Evolutionary conservation across 352 stramenopile genomes (phyloP), one percentile per base, ranked within the genome.

Genomic region (Globisporangium cylindrosporum): DNA sequence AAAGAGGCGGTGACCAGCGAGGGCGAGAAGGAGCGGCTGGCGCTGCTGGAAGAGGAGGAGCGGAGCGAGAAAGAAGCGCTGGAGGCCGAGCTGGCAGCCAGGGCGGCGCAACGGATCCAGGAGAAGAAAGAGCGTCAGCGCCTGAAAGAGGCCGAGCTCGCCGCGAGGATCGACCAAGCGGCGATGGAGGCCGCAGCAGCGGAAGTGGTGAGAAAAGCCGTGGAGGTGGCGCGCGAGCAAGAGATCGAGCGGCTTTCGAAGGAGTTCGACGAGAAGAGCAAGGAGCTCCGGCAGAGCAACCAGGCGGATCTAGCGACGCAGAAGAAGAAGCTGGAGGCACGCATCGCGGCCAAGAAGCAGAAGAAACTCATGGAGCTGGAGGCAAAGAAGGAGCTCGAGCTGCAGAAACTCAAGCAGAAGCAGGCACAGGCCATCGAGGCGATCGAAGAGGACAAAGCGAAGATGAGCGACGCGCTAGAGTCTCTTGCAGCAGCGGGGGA

Each of bases 321-420:
- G 53, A 92, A 91, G 65, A 73, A 76, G 49, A 90, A 89, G 48
- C 77, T 95, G 10, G 84, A 92, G 64, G 77, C 79, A 55, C 79
- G 87, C 38, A 84, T 95, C 14, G 84, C 81, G 1, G 80, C 82
- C 5, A 94, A 92, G 73, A 91, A 92, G 69, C 70, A 90, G 38
- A 90, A 88, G 24, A 93, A 93, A 57, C 65, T 89, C 24, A 75
- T 80, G 62, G 84, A 95, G 25, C 70, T 95, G 2, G 80, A 93
- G 62, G 81, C 81, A 12, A 92, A 92, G 65, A 77, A 75, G 22
- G 82, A 86, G 54, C 43, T 82, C 14, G 84, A 91, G 68, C 78
- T 76, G 0, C 76, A 86, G 55, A 69, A 77, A 41, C 71, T 92
- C 22, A 70, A 78, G 43, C 34, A 77, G 7, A 73, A 82, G 25